Evolutionary conservation across 2,329 filamentous ascomycete genomes (phyloP).

Genomic region (Diaporthe eres): DNA sequence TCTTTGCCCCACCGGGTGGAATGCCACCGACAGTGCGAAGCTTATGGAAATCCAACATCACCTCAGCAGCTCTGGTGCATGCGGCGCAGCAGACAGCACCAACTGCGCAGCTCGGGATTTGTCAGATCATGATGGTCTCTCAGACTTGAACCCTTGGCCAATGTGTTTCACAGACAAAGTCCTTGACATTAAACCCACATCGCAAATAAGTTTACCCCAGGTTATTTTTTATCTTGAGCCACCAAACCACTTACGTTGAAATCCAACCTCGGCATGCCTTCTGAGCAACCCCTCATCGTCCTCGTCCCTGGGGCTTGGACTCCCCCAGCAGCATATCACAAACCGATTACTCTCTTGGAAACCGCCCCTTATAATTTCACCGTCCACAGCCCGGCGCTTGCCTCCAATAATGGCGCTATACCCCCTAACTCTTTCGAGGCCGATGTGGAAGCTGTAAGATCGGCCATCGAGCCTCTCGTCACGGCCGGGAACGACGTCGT

Average conservation of each 20-base stretch:
- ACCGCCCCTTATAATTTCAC: constrained; percentile 4
- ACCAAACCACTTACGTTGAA: background rate
- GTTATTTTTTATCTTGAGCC: no score
- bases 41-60: background rate
- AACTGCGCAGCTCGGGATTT: background rate
- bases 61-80: background rate
- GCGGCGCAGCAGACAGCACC: background rate
- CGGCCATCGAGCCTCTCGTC: constrained; percentile 9
- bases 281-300: background rate
- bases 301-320: constrained; percentile 32
- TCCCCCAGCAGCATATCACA: constrained; percentile 25
- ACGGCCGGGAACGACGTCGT: background rate
- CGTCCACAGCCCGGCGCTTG: background rate
- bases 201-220: no score
- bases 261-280: background rate
- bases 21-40: background rate
- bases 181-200: fast-evolving
- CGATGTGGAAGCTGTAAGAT: constrained; percentile 14
- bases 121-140: background rate
- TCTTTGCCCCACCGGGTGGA: background rate
- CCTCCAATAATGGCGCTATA: constrained; percentile 21
- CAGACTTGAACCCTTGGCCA: background rate
- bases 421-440: constrained; percentile 19
- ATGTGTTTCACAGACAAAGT: background rate
- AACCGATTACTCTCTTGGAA: constrained; percentile 6